Evolutionary conservation across 371 early-diverging fungal genomes (phyloP).

Genomic region (Blakeslea trispora): DNA sequence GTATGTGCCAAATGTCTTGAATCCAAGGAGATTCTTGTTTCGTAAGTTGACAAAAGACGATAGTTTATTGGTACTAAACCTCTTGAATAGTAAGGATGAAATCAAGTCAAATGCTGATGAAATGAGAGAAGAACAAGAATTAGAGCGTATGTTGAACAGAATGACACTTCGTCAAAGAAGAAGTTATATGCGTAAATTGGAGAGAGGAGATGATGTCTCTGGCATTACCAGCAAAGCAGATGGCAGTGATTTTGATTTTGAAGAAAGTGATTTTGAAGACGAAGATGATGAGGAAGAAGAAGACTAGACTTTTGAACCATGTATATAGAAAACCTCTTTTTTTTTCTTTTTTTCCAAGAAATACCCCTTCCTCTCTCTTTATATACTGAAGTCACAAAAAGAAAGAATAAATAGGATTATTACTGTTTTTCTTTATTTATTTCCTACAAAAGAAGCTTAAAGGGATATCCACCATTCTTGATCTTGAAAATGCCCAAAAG

Average conservation of each 20-base stretch:
- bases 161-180: slow-evolving; percentile 90
- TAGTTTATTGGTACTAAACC: no score
- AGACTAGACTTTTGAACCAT: slow-evolving; percentile 9
- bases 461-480: slow-evolving; percentile 82
- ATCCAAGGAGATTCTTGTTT: slow-evolving; percentile 66
- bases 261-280: slow-evolving; percentile 45
- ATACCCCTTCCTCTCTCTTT: no score
- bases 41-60: no score
- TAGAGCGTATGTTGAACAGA: slow-evolving; percentile 64
- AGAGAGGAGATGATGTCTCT: slow-evolving; percentile 62
- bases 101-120: slow-evolving; percentile 61
- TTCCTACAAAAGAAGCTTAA: slow-evolving; percentile 58
- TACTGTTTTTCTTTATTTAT: background rate
- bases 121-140: slow-evolving; percentile 70
- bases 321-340: background rate
- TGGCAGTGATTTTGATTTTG: slow-evolving; percentile 49
- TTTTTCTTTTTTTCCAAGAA: no score
- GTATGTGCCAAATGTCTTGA: slow-evolving; percentile 95
- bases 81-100: slow-evolving; percentile 54
- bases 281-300: slow-evolving; percentile 35
- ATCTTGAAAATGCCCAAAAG: slow-evolving; percentile 66
- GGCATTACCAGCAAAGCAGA: slow-evolving; percentile 38
- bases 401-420: no score
- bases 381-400: no score
- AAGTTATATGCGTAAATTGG: slow-evolving; percentile 79